Evolutionary conservation across 345 rosid species (phyloP).

Genomic region (Gossypium stocksii): DNA sequence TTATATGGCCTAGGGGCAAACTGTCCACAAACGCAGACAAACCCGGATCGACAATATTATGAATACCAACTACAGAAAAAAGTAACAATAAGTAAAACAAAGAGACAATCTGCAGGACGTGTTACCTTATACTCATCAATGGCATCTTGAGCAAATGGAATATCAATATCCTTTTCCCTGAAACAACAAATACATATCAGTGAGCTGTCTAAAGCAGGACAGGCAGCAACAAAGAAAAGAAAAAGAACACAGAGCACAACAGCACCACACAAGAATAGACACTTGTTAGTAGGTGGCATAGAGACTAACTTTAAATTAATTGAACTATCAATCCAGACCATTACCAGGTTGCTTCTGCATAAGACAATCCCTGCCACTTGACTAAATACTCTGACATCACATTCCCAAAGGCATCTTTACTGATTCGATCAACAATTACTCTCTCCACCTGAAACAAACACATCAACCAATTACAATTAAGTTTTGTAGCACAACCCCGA

Average conservation of each 20-base stretch:
- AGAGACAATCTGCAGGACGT: constrained; percentile 15
- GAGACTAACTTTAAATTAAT: constrained; percentile 1
- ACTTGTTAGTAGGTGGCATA: background rate
- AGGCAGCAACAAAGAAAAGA: background rate
- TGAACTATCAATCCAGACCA: background rate
- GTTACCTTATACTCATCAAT: constrained; percentile 92
- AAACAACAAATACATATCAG: constrained; percentile 17
- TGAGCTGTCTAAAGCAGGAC: background rate
- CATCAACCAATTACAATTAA: constrained; percentile 20
- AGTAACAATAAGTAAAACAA: background rate
- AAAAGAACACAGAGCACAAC: background rate
- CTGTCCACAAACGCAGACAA: background rate
- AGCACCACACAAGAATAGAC: background rate
- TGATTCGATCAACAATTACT: constrained; percentile 76
- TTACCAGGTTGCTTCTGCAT: constrained; percentile 99
- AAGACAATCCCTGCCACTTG: constrained; percentile 99
- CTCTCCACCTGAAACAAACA: constrained; percentile 74
- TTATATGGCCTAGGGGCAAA: background rate
- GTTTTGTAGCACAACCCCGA: background rate
- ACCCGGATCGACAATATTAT: background rate
- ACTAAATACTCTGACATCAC: constrained; percentile 90
- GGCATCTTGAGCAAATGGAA: constrained; percentile 86
- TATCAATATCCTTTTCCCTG: constrained; percentile 96
- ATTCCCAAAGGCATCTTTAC: constrained; percentile 62
- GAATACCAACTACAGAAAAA: background rate